Evolutionary conservation across 306 rosid species (phyloP), one percentile per base, ranked within the genome.

Genomic region (Corylus avellana): DNA sequence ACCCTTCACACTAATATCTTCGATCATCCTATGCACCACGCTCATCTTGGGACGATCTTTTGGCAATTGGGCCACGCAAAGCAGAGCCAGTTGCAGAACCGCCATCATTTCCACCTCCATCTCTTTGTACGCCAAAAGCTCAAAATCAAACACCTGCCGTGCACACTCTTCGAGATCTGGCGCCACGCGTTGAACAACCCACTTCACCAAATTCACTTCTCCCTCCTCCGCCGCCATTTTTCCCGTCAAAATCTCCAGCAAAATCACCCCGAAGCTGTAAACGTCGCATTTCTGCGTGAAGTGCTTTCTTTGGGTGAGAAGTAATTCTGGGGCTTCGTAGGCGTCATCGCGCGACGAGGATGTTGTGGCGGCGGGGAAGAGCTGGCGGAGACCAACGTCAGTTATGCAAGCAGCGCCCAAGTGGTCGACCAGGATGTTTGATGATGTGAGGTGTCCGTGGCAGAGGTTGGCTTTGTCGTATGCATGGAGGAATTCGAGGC

Each of bases 181-280:
- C 7, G 46, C 46, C 46, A 42, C 8, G 46, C 7, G 8, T 6
- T 42, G 46, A 42, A 42, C 8, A 42, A 42, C 46, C 46, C 46
- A 42, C 46, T 42, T 42, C 8, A 42, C 46, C 46, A 42, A 42
- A 42, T 5, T 6, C 46, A 42, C 7, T 42, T 42, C 46, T 42
- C 46, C 46, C 46, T 42, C 46, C 6, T 42, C 46, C 46, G 7
- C 78, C 13, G 67, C 48, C 56, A 16, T 37, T 42, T 54, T 79
- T 7, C 84, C 86, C 0, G 78, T 84, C 75, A 79, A 72, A 17
- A 84, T 71, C 75, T 79, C 87, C 39, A 84, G 5, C 75, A 84
- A n/a, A 35, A 84, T 80, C 72, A 79, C 78, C 49, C 87, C 84
- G 39, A 71, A 79, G 81, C 78, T 79, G 32, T 84, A 76, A 5